Conservation (phyloP, 1,284 basidiomycete species). For the Irpex rosettiformis region DNA sequence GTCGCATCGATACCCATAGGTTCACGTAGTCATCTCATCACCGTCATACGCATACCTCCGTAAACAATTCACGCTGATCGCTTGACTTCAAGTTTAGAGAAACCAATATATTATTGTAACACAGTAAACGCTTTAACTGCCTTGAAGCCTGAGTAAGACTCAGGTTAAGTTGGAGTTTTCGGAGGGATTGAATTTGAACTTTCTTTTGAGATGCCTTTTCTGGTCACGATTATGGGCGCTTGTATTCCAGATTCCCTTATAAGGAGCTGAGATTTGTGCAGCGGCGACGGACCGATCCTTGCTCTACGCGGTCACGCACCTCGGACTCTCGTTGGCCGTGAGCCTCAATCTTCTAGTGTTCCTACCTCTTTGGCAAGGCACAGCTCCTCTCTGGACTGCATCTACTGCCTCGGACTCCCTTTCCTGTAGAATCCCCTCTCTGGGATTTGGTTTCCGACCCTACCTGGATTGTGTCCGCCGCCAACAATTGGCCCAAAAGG, state of each 20-base stretch:
- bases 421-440: too few species aligned
- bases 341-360: not conserved
- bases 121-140: not conserved
- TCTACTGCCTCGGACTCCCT: too few species aligned
- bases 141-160: not conserved
- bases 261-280: not conserved
- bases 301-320: not conserved
- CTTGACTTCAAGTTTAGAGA: not conserved
- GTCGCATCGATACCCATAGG: conserved; percentile 17
- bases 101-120: not conserved
- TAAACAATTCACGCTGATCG: not conserved
- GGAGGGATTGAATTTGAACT: not conserved
- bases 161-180: not conserved
- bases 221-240: not conserved
- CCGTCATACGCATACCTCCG: not conserved
- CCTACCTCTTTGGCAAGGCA: not conserved
- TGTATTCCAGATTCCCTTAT: not conserved
- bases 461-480: not conserved
- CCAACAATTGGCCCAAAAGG: not conserved
- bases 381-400: too few species aligned
- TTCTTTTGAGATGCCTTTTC: not conserved
- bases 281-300: not conserved
- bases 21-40: conserved; percentile 10
- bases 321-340: not conserved
- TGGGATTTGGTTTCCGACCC: too few species aligned